These are phyloP conservation scores for Suillus ampliporus DNA, from an alignment of 768 basidiomycete genomes.

Conservation along the genomic window DNA sequence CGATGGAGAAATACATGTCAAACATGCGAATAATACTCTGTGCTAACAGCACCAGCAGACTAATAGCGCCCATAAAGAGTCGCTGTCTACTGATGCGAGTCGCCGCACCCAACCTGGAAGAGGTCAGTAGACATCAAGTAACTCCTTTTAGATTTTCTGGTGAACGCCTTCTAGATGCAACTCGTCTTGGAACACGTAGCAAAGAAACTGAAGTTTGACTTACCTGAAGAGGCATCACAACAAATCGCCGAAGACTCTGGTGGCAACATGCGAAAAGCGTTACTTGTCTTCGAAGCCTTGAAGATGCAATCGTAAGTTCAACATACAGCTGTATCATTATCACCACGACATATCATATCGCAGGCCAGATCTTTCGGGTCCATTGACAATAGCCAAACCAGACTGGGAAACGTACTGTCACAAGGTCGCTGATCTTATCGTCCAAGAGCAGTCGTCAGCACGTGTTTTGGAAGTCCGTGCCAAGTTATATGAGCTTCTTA, in stretches of 20 bases:
- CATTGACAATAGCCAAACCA: slow-evolving; percentile 89
- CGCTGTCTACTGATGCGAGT: slow-evolving; percentile 94
- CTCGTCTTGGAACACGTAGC: slow-evolving; percentile 81
- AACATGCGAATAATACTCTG: slow-evolving; percentile 97
- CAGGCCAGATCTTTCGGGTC: slow-evolving; percentile 83
- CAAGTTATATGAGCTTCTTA: slow-evolving; percentile 94
- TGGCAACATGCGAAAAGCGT: slow-evolving; percentile 93
- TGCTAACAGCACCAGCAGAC: slow-evolving; percentile 91
- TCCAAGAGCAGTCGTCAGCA: slow-evolving; percentile 87
- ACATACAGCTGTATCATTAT: neutral
- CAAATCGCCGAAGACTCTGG: slow-evolving; percentile 81
- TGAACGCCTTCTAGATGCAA: slow-evolving; percentile 64
- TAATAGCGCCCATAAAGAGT: slow-evolving; percentile 97
- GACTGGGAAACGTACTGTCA: slow-evolving; percentile 99
- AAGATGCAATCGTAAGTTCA: slow-evolving; percentile 90
- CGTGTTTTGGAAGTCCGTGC: slow-evolving; percentile 90
- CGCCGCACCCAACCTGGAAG: slow-evolving; percentile 78
- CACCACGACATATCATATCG: neutral
- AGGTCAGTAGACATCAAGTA: slow-evolving; percentile 54
- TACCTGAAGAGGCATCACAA: slow-evolving; percentile 78
- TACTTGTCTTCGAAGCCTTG: slow-evolving; percentile 92
- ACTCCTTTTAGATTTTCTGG: slow-evolving; percentile 10
- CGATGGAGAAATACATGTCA: slow-evolving; percentile 99
- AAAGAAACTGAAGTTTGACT: slow-evolving; percentile 74
- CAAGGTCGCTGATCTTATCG: slow-evolving; percentile 89